These are phyloP conservation scores for Cladophialophora exuberans DNA, from an alignment of 2,329 filamentous ascomycete genomes.

Conservation along the genomic window DNA sequence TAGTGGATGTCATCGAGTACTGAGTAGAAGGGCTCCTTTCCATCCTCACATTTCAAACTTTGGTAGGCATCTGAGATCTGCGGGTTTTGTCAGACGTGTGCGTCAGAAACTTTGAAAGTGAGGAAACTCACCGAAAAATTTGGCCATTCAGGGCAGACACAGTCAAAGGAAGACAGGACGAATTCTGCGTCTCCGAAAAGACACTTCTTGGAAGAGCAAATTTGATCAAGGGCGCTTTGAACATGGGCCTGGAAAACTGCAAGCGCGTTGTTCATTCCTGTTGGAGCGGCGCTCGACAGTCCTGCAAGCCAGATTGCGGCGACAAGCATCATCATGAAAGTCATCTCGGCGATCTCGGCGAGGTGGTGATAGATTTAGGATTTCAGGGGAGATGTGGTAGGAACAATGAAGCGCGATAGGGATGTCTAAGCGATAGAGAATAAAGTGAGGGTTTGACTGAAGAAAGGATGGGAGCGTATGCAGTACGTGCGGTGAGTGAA, in stretches of 20 bases:
- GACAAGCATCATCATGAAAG: background rate
- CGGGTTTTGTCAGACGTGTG: background rate
- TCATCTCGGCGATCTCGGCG: background rate
- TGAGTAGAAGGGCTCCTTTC: conserved; percentile 21
- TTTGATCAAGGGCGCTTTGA: conserved; percentile 5
- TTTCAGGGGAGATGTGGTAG: background rate
- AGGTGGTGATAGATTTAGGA: background rate
- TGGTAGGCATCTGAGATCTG: conserved; percentile 20
- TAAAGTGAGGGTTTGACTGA: background rate
- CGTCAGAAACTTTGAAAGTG: background rate
- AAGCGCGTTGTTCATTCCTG: conserved; percentile 7
- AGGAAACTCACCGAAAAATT: conserved; percentile 7
- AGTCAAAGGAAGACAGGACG: conserved; percentile 8
- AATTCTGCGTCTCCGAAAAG: conserved; percentile 18
- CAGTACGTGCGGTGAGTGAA: too few species aligned
- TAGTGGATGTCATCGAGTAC: conserved; percentile 17
- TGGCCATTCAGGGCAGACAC: conserved; percentile 18
- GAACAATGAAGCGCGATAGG: conserved; percentile 4
- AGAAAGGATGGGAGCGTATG: background rate
- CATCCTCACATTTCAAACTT: conserved; percentile 7
- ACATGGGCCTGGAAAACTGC: background rate
- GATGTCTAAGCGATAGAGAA: background rate
- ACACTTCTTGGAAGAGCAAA: conserved; percentile 20
- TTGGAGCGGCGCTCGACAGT: conserved; percentile 17
- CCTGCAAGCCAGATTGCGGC: conserved; percentile 4